phyloP scores from a whole-genome alignment of 73 alveolate species.

The Symbiodinium natans region DNA sequence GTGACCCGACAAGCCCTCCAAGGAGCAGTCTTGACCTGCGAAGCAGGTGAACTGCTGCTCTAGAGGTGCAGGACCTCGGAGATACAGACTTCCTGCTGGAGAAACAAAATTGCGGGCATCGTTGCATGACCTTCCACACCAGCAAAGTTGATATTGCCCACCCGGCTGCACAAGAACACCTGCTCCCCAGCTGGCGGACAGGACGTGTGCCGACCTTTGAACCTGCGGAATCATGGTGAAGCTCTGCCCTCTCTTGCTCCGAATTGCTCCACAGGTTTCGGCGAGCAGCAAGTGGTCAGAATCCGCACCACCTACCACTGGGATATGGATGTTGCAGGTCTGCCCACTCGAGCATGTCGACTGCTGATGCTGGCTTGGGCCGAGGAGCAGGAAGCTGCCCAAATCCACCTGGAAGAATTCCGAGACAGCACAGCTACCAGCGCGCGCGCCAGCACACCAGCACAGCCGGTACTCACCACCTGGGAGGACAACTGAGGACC shows the following conservation, averaged over 20 bases:
- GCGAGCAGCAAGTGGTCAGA: neutral
- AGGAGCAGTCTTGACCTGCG: neutral
- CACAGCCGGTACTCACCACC: constrained; percentile 14
- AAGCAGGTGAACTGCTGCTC: constrained; percentile 23
- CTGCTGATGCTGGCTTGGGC: neutral
- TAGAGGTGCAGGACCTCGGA: neutral
- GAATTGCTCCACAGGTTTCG: neutral
- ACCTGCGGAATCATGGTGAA: neutral
- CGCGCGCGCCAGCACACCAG: constrained; percentile 4
- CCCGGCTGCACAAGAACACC: neutral
- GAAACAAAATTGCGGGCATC: neutral
- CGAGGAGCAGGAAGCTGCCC: neutral
- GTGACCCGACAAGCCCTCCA: neutral
- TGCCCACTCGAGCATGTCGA: neutral
- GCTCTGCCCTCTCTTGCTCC: neutral
- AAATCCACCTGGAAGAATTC: neutral
- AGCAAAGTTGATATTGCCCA: neutral
- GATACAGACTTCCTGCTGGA: neutral
- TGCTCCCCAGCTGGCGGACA: neutral
- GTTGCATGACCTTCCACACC: neutral
- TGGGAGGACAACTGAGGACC: neutral
- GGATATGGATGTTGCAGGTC: neutral
- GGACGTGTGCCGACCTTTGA: neutral
- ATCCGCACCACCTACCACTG: neutral
- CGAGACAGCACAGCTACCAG: neutral